Evolutionary conservation across 2,329 filamentous ascomycete species (phyloP), one percentile per base, ranked within the genome.

Genomic region (Laburnicola sp.): DNA sequence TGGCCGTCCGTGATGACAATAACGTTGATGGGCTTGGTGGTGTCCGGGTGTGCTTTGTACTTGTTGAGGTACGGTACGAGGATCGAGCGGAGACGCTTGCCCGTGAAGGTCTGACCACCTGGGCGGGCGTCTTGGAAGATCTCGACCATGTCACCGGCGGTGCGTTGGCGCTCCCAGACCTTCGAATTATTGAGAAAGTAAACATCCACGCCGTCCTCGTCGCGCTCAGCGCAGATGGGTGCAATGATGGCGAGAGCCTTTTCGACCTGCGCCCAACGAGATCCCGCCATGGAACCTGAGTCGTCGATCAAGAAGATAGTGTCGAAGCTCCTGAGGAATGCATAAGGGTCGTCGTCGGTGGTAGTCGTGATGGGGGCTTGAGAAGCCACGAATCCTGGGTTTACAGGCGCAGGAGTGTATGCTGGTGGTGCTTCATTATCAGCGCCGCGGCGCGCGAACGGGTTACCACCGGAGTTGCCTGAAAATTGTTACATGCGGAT

Each of bases 301-400:
- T 97, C 93, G 68, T 97, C 93, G 66, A 97, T 90, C 1, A 97
- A 75, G 70, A 97, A 92, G 49, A 93, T 75, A 28, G 91, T 97
- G 74, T 97, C 91, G 68, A 96, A 97, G 11, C 80, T 80, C 37
- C 75, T 71, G 4, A 97, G 84, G 68, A 96, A 96, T 2, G 85
- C 81, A 68, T 89, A 94, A 2, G 80, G 82, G 62, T 91, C 86
- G 59, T 91, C 86, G 22, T 74, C 72, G 6, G 70, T 53, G 6
- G 58, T 40, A 37, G 51, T 35, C 2, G 57, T 32, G 3, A 43
- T 25, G 23, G 52, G 16, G 36, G 25, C 26, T 30, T 52, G 5
- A 32, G 53, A 31, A 6, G 38, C 36, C 21, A 51, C 27, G 9
- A 48, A 32, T 23, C 41, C 37, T 22, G 50, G 48, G 2, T 51